Evolutionary conservation across 2,329 filamentous ascomycete species (phyloP), one percentile per base, ranked within the genome.

Genomic region (Fusarium burgessii): DNA sequence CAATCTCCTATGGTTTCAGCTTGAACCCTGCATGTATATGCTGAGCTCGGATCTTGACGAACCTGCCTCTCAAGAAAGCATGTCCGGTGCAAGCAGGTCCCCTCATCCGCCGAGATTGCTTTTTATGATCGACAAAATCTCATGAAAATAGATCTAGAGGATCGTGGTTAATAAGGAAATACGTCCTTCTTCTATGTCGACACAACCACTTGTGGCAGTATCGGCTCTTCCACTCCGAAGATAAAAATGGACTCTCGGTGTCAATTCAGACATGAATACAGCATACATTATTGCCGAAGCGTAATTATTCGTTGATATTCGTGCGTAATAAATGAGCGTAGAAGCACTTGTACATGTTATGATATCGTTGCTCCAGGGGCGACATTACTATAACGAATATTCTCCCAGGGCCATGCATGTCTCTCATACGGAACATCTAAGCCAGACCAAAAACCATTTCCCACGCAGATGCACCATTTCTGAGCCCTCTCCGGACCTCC

Each of bases 401-500:
- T 62, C 41, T 57, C 45, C 50, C 52, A 56, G 51, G 49, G 43
- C 45, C 57, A 62, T 70, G 65, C 38, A 66, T 62, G 43, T 62
- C 51, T 66, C 59, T 62, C 20, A 49, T 40, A 51, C 57, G 33
- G 50, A 59, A 62, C 52, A 70, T 66, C 60, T 55, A 52, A 56
- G 49, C 65, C 29, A 29, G 41, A 40, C 33, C 33, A 29, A 23
- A 51, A 36, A 47, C 38, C 54, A 55, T 32, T 62, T 32, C 33
- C 33, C 51, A 23, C 52, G 42, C 47, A 66, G 57, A 59, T 47
- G 47, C 47, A 52, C 20, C 41, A 13, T 45, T 43, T 17, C 17
- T 49, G 20, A 40, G 36, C 18, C 29, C 47, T 50, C 15, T 41
- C 41, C 43, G 38, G 33, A 40, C 43, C 33, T 46, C n/a, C 42